Conservation (phyloP, 148 eudicot genomes). For the Chenopodium album region DNA sequence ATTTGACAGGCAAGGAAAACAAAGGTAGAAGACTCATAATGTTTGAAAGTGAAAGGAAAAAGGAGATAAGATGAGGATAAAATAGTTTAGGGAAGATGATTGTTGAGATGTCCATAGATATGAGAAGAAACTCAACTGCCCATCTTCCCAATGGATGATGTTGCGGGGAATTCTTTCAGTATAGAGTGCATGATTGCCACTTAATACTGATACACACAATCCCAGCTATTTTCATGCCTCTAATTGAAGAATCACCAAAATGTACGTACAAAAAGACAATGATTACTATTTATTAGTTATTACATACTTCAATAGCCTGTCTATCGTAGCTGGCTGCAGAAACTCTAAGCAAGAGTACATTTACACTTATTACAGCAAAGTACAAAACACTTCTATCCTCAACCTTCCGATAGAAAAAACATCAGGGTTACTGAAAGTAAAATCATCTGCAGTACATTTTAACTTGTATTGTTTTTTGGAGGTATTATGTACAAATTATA, state of each 20-base stretch:
- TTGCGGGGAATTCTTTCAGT: constrained; percentile 39
- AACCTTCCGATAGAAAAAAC: neutral
- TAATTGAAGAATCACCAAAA: neutral
- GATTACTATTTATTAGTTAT: too few relatives aligned
- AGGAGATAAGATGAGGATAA: neutral
- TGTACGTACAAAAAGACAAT: too few relatives aligned
- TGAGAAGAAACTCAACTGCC: constrained; percentile 32
- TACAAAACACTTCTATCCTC: neutral
- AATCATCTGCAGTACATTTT: neutral
- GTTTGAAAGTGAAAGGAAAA: neutral
- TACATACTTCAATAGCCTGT: neutral
- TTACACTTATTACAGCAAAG: neutral
- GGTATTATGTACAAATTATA: neutral
- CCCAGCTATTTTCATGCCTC: constrained; percentile 24
- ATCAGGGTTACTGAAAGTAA: neutral
- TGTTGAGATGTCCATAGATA: constrained; percentile 32
- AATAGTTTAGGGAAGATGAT: constrained; percentile 37
- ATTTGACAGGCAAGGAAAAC: neutral
- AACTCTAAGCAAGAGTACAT: neutral
- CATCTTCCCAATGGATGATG: constrained; percentile 29
- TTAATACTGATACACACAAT: constrained; percentile 44
- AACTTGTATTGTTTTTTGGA: neutral
- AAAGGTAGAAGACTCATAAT: neutral
- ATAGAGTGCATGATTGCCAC: constrained; percentile 19
- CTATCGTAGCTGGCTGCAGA: neutral